phyloP scores from a whole-genome alignment of 163 green algal genomes.

The Coccomyxa subellipsoidea region DNA sequence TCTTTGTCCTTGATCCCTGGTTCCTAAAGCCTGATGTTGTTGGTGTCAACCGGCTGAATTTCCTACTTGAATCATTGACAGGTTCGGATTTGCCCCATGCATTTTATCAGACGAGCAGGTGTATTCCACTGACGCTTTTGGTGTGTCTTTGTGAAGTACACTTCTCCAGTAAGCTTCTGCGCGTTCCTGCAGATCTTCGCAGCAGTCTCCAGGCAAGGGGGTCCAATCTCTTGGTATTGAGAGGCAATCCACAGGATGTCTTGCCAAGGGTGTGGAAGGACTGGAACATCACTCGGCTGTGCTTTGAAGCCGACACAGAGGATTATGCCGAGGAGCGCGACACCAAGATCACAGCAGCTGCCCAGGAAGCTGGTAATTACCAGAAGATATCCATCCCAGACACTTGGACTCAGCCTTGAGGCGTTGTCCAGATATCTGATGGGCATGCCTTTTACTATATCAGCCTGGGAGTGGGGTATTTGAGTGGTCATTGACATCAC shows the following conservation, averaged over 20 bases:
- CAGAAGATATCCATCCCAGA: no score
- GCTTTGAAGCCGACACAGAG: slow-evolving; percentile 88
- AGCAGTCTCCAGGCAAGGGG: slow-evolving; percentile 32
- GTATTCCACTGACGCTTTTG: no score
- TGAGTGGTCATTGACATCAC: no score
- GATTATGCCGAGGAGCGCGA: slow-evolving; percentile 80
- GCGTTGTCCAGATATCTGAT: no score
- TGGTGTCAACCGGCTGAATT: slow-evolving; percentile 84
- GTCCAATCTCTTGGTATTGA: slow-evolving; percentile 64
- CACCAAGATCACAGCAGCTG: slow-evolving; percentile 37
- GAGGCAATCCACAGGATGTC: slow-evolving; percentile 69
- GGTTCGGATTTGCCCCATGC: neutral
- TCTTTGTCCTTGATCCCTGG: slow-evolving; percentile 90
- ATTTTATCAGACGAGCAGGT: no score
- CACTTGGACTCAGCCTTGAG: no score
- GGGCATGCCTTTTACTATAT: no score
- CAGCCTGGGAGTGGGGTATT: no score
- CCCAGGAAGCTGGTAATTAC: slow-evolving; percentile 44
- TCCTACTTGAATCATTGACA: slow-evolving; percentile 82
- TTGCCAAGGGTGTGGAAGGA: slow-evolving; percentile 64
- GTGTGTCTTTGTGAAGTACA: no score
- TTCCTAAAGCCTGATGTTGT: slow-evolving; percentile 62
- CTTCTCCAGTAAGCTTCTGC: neutral
- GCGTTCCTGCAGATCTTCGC: slow-evolving; percentile 67
- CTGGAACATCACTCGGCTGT: slow-evolving; percentile 70